Evolutionary conservation across 768 basidiomycete genomes (phyloP).

Genomic region (Mycena galericulata): DNA sequence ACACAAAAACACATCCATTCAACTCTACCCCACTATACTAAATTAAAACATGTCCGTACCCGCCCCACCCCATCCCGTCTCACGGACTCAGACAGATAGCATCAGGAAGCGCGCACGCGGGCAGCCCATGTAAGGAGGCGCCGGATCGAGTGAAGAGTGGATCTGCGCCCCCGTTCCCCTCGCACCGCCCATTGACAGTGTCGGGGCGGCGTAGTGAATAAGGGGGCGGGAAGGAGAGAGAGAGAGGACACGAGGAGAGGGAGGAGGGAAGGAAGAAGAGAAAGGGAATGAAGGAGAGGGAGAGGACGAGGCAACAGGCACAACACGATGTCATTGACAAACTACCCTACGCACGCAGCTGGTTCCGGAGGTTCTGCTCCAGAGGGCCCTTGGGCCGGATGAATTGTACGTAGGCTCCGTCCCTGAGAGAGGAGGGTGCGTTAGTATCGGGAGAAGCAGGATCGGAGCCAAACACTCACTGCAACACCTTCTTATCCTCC

Average conservation of each 20-base stretch:
- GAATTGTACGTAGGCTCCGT: slow-evolving; percentile 96
- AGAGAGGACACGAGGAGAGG: background rate
- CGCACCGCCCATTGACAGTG: slow-evolving; percentile 61
- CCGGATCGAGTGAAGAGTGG: slow-evolving; percentile 40
- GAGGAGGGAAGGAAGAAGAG: too few relatives aligned
- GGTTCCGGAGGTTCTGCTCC: slow-evolving; percentile 86
- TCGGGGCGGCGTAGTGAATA: slow-evolving; percentile 83
- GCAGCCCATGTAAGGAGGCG: too few relatives aligned
- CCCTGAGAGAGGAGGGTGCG: slow-evolving; percentile 64
- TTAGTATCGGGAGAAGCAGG: background rate
- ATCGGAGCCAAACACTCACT: slow-evolving; percentile 62
- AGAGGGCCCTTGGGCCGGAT: slow-evolving; percentile 90
- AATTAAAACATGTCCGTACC: background rate
- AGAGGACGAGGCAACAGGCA: too few relatives aligned
- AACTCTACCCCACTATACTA: background rate
- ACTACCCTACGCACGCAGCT: slow-evolving; percentile 74
- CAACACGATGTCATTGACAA: slow-evolving; percentile 22
- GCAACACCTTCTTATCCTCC: slow-evolving; percentile 89
- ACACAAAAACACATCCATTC: too few relatives aligned
- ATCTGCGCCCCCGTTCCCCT: slow-evolving; percentile 90
- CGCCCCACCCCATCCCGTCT: background rate
- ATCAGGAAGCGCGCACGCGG: too few relatives aligned
- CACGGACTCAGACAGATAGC: too few relatives aligned
- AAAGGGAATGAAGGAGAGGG: too few relatives aligned
- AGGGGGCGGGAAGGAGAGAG: slow-evolving; percentile 62